phyloP scores from a whole-genome alignment of 495 filamentous ascomycete genomes.

The Aspergillus nidulans region DNA sequence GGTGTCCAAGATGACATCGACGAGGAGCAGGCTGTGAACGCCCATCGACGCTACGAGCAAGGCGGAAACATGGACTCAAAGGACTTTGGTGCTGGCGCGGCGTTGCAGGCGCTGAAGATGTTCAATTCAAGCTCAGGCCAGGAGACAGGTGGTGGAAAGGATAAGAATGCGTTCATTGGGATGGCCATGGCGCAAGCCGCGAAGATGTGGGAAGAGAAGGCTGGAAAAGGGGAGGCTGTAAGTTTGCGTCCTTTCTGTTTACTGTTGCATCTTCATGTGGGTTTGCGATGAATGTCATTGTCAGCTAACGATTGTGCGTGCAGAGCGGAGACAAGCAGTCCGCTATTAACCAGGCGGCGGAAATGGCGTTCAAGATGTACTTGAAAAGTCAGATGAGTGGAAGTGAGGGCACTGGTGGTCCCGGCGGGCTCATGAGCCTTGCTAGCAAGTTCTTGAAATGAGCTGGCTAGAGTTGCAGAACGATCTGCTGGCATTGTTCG shows the following conservation, averaged over 20 bases:
- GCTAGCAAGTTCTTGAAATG: constrained; percentile 52
- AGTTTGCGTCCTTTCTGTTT: constrained; percentile 22
- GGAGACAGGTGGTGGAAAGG: constrained; percentile 40
- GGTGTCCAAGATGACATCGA: constrained; percentile 43
- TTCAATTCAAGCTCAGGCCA: constrained; percentile 41
- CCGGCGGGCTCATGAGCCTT: constrained; percentile 49
- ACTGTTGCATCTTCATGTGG: background rate
- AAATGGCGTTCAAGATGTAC: constrained; percentile 69
- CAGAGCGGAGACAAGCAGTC: constrained; percentile 55
- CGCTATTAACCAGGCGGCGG: constrained; percentile 54
- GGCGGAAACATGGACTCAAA: constrained; percentile 31
- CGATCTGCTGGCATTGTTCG: background rate
- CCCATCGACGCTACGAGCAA: constrained; percentile 45
- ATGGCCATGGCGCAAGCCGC: constrained; percentile 65
- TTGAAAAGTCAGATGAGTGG: constrained; percentile 54
- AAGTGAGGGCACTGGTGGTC: constrained; percentile 41
- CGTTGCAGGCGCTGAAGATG: constrained; percentile 67
- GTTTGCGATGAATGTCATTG: background rate
- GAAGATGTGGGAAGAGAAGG: constrained; percentile 60
- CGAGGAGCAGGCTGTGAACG: constrained; percentile 49
- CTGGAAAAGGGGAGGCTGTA: constrained; percentile 41
- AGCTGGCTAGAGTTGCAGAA: background rate
- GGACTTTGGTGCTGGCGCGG: constrained; percentile 56
- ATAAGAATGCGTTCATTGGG: constrained; percentile 61
- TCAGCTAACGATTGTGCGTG: background rate